These are phyloP conservation scores for Albatrellus ellisii DNA, from an alignment of 768 basidiomycete species.

Conservation along the genomic window DNA sequence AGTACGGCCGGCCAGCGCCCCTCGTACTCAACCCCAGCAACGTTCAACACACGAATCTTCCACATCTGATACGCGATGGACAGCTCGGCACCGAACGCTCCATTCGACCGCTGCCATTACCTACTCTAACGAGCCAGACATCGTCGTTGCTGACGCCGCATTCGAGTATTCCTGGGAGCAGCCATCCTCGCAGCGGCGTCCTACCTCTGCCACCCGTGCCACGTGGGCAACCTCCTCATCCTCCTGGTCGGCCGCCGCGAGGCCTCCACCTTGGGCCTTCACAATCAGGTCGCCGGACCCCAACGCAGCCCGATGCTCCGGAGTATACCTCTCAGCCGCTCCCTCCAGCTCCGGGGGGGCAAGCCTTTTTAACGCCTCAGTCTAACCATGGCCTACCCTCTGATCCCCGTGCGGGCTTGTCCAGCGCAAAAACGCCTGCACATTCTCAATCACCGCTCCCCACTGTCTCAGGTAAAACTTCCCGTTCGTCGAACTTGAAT, in stretches of 20 bases:
- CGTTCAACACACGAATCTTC: constrained; percentile 46
- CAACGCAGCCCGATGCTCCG: constrained; percentile 40
- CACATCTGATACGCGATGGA: constrained; percentile 56
- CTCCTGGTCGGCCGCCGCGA: constrained; percentile 22
- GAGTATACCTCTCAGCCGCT: constrained; percentile 23
- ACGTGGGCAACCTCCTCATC: constrained; percentile 37
- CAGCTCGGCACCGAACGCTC: constrained; percentile 32
- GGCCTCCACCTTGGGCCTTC: constrained; percentile 15
- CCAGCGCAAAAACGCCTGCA: constrained; percentile 21
- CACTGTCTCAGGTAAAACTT: constrained; percentile 19
- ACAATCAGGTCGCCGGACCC: constrained; percentile 33
- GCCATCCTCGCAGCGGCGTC: constrained; percentile 33
- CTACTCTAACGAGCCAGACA: constrained; percentile 17
- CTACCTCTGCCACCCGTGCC: constrained; percentile 64
- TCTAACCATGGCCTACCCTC: constrained; percentile 37
- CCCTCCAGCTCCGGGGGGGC: constrained; percentile 22
- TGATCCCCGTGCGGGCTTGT: constrained; percentile 45
- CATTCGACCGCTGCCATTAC: constrained; percentile 37
- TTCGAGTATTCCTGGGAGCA: constrained; percentile 24
- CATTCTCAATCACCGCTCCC: constrained; percentile 26
- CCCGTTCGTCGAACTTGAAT: constrained; percentile 21
- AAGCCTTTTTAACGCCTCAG: constrained; percentile 16
- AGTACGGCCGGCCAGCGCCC: constrained; percentile 65
- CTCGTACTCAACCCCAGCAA: constrained; percentile 49
- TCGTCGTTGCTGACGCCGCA: constrained; percentile 15